These are phyloP conservation scores for Xerocomus amazonicus DNA, from an alignment of 1,284 basidiomycete species.

Conservation along the genomic window DNA sequence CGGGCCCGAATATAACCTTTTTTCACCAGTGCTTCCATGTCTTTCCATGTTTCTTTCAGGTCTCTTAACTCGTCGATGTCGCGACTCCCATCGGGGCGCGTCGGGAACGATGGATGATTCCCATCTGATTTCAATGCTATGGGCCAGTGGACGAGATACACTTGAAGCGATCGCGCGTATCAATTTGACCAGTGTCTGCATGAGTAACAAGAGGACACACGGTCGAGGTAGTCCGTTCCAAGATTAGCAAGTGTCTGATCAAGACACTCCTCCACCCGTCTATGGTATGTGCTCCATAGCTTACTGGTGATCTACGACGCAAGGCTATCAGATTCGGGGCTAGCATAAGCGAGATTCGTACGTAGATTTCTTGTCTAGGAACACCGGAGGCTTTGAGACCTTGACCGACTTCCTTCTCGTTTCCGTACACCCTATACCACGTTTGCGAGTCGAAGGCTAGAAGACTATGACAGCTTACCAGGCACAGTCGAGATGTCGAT, in stretches of 20 bases:
- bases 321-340: neutral
- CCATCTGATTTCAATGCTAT: slow-evolving; percentile 72
- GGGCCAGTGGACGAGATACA: slow-evolving; percentile 84
- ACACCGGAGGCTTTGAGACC: slow-evolving; percentile 79
- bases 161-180: slow-evolving; percentile 20
- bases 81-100: slow-evolving; percentile 62
- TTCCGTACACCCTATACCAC: slow-evolving; percentile 56
- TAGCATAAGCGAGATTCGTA: slow-evolving; percentile 29
- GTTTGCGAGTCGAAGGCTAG: slow-evolving; percentile 25
- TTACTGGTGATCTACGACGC: slow-evolving; percentile 59
- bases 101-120: slow-evolving; percentile 68
- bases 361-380: slow-evolving; percentile 76
- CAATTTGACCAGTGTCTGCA: neutral
- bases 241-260: slow-evolving; percentile 70
- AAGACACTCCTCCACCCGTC: slow-evolving; percentile 70
- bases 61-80: slow-evolving; percentile 67
- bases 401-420: slow-evolving; percentile 83
- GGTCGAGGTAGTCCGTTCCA: slow-evolving; percentile 76
- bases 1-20: slow-evolving; percentile 41
- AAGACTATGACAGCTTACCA: slow-evolving; percentile 39
- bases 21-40: slow-evolving; percentile 73
- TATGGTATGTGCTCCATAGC: slow-evolving; percentile 70
- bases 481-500: slow-evolving; percentile 79
- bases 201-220: slow-evolving; percentile 36
- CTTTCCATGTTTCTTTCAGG: slow-evolving; percentile 73